phyloP scores from a whole-genome alignment of 148 eudicot species.

The Spergularia bocconei region DNA sequence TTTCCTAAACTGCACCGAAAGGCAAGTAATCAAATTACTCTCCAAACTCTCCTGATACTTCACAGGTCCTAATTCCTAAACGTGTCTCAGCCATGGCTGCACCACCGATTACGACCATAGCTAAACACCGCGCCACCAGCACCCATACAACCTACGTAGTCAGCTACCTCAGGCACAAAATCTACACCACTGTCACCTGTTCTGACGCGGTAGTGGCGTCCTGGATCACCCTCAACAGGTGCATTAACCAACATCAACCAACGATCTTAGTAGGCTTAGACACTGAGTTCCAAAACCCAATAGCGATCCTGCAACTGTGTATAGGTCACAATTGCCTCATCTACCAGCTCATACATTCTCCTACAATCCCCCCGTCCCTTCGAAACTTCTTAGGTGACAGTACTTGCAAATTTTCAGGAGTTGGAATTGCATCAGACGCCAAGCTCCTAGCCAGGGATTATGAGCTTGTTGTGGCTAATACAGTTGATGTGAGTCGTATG shows the following conservation, averaged over 20 bases:
- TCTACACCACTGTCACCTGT: slow-evolving; percentile 16
- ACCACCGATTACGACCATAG: slow-evolving; percentile 9
- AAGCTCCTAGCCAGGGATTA: slow-evolving; percentile 37
- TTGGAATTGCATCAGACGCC: slow-evolving; percentile 35
- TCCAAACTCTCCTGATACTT: no score
- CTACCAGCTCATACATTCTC: slow-evolving; percentile 18
- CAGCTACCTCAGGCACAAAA: slow-evolving; percentile 6
- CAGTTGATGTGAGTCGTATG: slow-evolving; percentile 1
- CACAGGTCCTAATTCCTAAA: no score
- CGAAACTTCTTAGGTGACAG: slow-evolving; percentile 15
- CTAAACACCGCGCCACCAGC: neutral
- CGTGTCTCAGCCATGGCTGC: neutral
- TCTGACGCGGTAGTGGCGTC: slow-evolving; percentile 1
- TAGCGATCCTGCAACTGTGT: slow-evolving; percentile 28
- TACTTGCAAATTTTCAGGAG: slow-evolving; percentile 23
- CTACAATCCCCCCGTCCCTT: neutral
- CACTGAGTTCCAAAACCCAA: slow-evolving; percentile 25
- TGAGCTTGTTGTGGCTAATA: slow-evolving; percentile 8
- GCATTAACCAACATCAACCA: neutral
- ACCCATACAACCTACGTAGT: slow-evolving; percentile 17
- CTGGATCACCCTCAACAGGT: slow-evolving; percentile 16
- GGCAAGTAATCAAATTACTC: no score
- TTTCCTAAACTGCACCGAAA: no score
- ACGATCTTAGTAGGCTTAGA: slow-evolving; percentile 13
- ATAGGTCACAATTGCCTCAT: slow-evolving; percentile 25